Percentiles rank a stretch among this genome's conserved stretches.
These are phyloP conservation scores for Musa troglodytarum DNA, from an alignment of 176 grass and related monocot genomes.

Conservation along the genomic window DNA sequence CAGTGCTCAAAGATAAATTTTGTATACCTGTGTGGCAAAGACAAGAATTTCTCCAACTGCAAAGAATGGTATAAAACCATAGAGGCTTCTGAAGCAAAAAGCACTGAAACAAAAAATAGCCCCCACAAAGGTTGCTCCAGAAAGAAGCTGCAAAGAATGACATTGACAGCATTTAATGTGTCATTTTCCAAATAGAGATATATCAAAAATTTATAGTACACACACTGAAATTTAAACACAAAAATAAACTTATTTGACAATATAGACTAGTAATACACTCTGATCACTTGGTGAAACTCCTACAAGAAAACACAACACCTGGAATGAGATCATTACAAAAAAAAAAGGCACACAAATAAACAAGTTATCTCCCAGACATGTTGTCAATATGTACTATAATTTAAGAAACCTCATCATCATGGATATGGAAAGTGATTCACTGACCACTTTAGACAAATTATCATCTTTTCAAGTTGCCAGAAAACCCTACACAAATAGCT, in stretches of 20 bases:
- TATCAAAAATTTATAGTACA: not conserved
- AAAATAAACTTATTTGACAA: not conserved
- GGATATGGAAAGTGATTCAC: not conserved
- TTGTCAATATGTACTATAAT: not conserved
- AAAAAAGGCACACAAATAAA: not conserved
- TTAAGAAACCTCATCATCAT: not conserved
- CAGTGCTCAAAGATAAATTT: not conserved
- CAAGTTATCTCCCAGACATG: too few relatives aligned
- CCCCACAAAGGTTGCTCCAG: slow-evolving; percentile 77
- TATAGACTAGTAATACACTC: too few relatives aligned
- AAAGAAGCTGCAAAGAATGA: slow-evolving; percentile 58
- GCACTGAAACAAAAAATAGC: slow-evolving; percentile 92
- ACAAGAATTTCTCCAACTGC: slow-evolving; percentile 74
- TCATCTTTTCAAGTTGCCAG: not conserved
- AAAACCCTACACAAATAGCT: not conserved
- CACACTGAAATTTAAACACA: not conserved
- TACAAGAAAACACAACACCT: not conserved
- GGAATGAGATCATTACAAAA: not conserved
- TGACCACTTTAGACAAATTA: not conserved
- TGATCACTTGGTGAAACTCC: too few relatives aligned
- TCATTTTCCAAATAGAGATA: slow-evolving; percentile 8
- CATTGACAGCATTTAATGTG: not conserved
- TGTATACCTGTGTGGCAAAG: slow-evolving; percentile 88
- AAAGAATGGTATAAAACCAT: slow-evolving; percentile 85
- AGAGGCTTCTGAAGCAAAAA: slow-evolving; percentile 98